phyloP scores from a whole-genome alignment of 106 monocot genomes.

The Alisma plantagoaquatica region DNA sequence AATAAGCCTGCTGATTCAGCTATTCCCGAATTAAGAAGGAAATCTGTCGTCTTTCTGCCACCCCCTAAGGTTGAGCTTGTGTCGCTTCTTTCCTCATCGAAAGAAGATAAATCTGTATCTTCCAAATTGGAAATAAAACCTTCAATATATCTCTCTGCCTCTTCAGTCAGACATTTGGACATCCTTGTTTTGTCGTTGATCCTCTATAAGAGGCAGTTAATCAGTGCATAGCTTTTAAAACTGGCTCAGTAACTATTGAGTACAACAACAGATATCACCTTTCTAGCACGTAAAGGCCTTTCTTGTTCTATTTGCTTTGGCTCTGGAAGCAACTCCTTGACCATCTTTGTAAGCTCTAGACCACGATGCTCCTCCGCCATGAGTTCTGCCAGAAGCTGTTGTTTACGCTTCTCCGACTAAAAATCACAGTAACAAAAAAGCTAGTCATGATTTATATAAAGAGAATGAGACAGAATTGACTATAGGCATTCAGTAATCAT shows the following conservation, averaged over 20 bases:
- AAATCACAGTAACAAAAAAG: slow-evolving; percentile 6
- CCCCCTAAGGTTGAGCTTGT: slow-evolving; percentile 52
- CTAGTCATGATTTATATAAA: no score
- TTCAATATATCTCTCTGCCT: slow-evolving; percentile 86
- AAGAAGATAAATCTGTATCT: slow-evolving; percentile 94
- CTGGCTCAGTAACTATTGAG: no score
- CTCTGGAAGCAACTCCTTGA: slow-evolving; percentile 59
- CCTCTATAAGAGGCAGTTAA: slow-evolving; percentile 13
- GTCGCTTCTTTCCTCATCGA: slow-evolving; percentile 94
- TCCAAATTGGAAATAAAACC: slow-evolving; percentile 95
- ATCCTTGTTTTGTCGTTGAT: slow-evolving; percentile 56
- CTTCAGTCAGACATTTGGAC: slow-evolving; percentile 68
- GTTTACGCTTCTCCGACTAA: slow-evolving; percentile 93
- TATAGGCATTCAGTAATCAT: no score
- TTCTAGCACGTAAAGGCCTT: slow-evolving; percentile 37
- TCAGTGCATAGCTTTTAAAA: not conserved
- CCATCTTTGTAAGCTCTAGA: slow-evolving; percentile 65
- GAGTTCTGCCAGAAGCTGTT: slow-evolving; percentile 75
- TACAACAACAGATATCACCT: slow-evolving; percentile 19
- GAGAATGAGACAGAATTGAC: no score
- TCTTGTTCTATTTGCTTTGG: slow-evolving; percentile 25
- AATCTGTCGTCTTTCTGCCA: slow-evolving; percentile 19
- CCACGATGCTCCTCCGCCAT: slow-evolving; percentile 83
- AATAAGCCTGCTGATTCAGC: slow-evolving; percentile 23
- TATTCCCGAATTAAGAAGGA: slow-evolving; percentile 6